Conservation (phyloP, 2,329 filamentous ascomycete species). For the Sclerotinia glacialis region DNA sequence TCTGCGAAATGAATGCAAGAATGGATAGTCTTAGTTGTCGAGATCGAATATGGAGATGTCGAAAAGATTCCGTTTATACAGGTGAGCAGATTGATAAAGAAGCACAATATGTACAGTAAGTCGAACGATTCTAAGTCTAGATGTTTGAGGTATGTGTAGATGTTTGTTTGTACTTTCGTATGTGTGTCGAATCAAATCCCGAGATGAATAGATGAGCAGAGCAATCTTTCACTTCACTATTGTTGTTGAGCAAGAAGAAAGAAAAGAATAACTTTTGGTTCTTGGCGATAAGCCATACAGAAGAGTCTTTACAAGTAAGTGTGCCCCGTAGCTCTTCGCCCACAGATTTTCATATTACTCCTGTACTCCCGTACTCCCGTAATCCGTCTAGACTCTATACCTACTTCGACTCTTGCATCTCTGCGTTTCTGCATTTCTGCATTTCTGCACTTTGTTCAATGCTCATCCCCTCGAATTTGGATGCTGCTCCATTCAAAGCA, state of each 20-base stretch:
- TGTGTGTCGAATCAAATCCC: neutral
- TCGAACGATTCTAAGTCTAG: neutral
- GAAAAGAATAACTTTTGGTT: constrained; percentile 3
- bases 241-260: constrained; percentile 9
- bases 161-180: neutral
- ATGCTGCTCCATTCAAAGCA: constrained; percentile 11
- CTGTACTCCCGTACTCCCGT: too few relatives aligned
- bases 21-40: neutral
- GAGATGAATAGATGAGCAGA: neutral
- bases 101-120: neutral
- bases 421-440: too few relatives aligned
- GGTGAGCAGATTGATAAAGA: neutral
- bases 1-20: neutral
- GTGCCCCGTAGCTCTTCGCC: constrained; percentile 6
- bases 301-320: constrained; percentile 13
- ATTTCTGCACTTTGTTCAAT: constrained; percentile 5
- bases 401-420: too few relatives aligned
- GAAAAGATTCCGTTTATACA: neutral
- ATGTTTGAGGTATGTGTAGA: neutral
- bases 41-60: neutral
- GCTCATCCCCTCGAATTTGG: neutral
- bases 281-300: constrained; percentile 18
- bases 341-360: constrained; percentile 7
- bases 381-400: too few relatives aligned
- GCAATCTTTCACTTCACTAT: neutral